phyloP scores from a whole-genome alignment of 257 asterid species.

The Nicotiana benthamiana region DNA sequence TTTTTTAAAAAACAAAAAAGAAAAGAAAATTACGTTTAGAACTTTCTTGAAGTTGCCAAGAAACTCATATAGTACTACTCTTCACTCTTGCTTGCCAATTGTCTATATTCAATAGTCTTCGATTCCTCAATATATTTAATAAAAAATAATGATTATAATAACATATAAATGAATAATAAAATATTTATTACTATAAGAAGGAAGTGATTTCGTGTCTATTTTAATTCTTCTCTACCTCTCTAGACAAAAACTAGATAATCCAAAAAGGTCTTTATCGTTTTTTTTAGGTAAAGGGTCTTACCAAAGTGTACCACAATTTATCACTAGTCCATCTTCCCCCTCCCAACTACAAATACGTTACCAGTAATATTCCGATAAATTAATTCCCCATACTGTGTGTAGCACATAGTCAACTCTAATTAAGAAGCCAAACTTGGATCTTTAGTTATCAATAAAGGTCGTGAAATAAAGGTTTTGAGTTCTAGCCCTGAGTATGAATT shows the following conservation, averaged over 20 bases:
- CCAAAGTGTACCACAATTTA: neutral
- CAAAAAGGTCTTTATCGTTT: neutral
- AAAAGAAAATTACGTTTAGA: neutral
- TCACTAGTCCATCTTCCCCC: neutral
- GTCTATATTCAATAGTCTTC: neutral
- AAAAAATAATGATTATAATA: neutral
- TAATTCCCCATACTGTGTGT: neutral
- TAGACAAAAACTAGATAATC: neutral
- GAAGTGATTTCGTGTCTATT: conserved; percentile 14
- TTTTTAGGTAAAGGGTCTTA: neutral
- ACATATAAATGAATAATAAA: neutral
- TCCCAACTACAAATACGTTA: neutral
- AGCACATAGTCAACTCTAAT: neutral
- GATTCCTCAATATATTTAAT: neutral
- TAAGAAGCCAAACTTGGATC: neutral
- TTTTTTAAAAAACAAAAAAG: neutral
- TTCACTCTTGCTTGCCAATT: neutral
- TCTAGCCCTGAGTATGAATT: too few species aligned
- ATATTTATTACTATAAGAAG: neutral
- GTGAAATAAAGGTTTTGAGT: too few species aligned
- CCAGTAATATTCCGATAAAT: neutral
- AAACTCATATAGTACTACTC: neutral
- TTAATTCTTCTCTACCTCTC: conserved; percentile 7
- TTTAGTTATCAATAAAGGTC: too few species aligned
- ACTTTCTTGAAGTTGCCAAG: neutral